Evolutionary conservation across 192 early-diverging fungal genomes (phyloP), one percentile per base, ranked within the genome.

Genomic region (Rhizophlyctis rosea): DNA sequence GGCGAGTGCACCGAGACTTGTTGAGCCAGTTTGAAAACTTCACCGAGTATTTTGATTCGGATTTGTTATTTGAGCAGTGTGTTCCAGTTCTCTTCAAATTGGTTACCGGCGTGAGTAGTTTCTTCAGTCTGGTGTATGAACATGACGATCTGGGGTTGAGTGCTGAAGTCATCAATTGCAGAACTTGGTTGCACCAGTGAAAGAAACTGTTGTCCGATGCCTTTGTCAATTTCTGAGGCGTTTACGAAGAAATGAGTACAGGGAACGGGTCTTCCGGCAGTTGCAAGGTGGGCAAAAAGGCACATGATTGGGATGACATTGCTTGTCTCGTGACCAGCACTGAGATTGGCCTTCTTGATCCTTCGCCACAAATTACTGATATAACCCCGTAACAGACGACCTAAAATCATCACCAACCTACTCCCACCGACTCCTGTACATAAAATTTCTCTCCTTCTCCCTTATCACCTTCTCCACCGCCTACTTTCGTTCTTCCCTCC

Each of bases 151-250:
- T 61, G 44, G 1, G 29, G 50, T 67, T 23, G n/a, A n/a, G n/a
- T n/a, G n/a, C n/a, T n/a, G n/a, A n/a, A n/a, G n/a, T n/a, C n/a
- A n/a, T n/a, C 39, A n/a, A 11, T 24, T 30, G 39, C 47, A 76
- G 76, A 77, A 77, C 47, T 61, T 68, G 31, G 73, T 70, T 2
- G n/a, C 76, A 27, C 76, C 79, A 11, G 68, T 81, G 66, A 81
- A 81, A 57, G 16, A 64, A 34, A 66, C 69, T 25, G 59, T 67
- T 11, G 62, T 81, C 28, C 58, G 67, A 47, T 65, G 63, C 25
- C 39, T 81, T 29, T 74, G 69, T 36, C 59, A 59, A 14, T 71
- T 61, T 44, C 53, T 78, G 25, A 50, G 60, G 18, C 60, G 68
- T 32, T 48, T 76, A 34, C 50, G 63, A 18, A 50, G 72, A 7